Evolutionary conservation across 345 rosid genomes (phyloP), one percentile per base, ranked within the genome.

Genomic region (Lagerstroemia speciosa): DNA sequence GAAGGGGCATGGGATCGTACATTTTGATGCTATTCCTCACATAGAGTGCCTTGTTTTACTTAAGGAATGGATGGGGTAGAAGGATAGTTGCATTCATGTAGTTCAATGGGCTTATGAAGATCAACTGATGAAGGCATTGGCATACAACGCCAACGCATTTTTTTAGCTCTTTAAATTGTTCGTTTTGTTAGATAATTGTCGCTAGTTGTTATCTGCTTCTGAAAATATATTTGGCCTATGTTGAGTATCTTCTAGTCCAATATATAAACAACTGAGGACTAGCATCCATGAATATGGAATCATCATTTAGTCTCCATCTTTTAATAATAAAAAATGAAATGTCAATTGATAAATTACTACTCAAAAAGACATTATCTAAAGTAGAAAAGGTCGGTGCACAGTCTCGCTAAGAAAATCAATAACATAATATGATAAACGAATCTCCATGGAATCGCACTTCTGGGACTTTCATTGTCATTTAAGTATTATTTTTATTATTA

Each of bases 41-140:
- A 11, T 64, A 68, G 85, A 82, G 63, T 72, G 76, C 71, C 75
- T 79, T 22, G 61, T 65, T 33, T 68, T 79, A 69, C 65, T 72
- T 17, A 36, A 67, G 37, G 33, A 32, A 40, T n/a, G 9, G 43
- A 12, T 27, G 60, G 60, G 29, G 8, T n/a, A 2, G 30, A n/a
- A 8, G 15, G 60, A 19, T 8, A n/a, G 8, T 9, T 8, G 60
- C 14, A n/a, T 30, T 53, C 24, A 5, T 14, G 10, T 10, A 38
- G 5, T 26, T 53, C 0, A 30, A 53, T 53, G 60, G 12, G 2
- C 24, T 53, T 24, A 6, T 17, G 57, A 50, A 19, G 60, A 22
- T 53, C 24, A 19, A 2, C 2, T 7, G 20, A 3, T 19, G 50
- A 45, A 9, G 3, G 50, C 50, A 7, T n/a, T n/a, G n/a, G n/a